phyloP scores from a whole-genome alignment of 176 grass and related monocot genomes.

The Carex parvula region DNA sequence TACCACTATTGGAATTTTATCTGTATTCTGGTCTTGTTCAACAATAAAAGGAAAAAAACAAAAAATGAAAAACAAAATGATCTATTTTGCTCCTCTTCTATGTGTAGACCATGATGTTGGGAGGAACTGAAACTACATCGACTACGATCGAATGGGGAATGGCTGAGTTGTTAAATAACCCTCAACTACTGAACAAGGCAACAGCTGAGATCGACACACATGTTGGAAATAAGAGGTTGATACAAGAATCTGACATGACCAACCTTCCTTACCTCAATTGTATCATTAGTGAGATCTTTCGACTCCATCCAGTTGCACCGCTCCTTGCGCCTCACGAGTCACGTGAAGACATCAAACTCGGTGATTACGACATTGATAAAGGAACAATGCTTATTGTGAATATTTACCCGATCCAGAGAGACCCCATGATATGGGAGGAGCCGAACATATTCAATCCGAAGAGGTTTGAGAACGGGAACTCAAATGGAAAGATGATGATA shows the following conservation, averaged over 20 bases:
- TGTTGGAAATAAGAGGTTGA: constrained; percentile 27
- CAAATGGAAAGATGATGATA: not conserved
- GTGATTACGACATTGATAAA: not conserved
- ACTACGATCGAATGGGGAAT: constrained; percentile 48
- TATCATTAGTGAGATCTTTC: constrained; percentile 40
- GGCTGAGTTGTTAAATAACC: constrained; percentile 51
- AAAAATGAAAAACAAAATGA: not conserved
- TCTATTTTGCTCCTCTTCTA: not conserved
- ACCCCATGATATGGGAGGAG: constrained; percentile 33
- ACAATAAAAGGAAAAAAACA: not conserved
- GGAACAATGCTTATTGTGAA: constrained; percentile 44
- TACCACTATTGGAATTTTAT: not conserved
- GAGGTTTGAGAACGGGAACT: constrained; percentile 26
- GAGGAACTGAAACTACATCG: constrained; percentile 37
- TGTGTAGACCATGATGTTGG: constrained; percentile 35
- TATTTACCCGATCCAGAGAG: constrained; percentile 42
- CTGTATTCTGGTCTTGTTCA: not conserved
- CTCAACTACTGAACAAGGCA: not conserved
- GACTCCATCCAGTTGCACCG: constrained; percentile 20
- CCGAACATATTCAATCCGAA: constrained; percentile 20
- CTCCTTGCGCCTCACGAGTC: constrained; percentile 34
- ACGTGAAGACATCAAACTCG: not conserved
- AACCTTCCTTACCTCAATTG: constrained; percentile 38
- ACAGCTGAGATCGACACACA: constrained; percentile 25
- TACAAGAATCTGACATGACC: constrained; percentile 39